These are phyloP conservation scores for Irpex lacteus DNA, from an alignment of 1,284 basidiomycete species.

Conservation along the genomic window DNA sequence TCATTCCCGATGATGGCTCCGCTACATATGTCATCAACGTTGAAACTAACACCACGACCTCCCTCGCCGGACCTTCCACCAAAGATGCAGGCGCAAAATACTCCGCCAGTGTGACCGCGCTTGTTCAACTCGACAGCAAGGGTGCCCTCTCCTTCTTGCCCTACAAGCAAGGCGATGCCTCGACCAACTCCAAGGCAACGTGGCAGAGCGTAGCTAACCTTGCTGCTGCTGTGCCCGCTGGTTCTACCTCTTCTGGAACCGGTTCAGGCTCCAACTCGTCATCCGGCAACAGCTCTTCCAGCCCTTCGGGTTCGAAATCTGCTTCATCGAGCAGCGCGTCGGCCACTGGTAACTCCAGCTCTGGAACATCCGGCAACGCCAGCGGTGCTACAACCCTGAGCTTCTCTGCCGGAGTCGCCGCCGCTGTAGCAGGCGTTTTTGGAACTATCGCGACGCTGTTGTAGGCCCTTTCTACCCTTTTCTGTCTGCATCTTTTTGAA, in stretches of 20 bases:
- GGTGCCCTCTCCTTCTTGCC: conserved; percentile 71
- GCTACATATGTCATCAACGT: conserved; percentile 80
- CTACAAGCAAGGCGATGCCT: conserved; percentile 47
- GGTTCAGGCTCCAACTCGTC: conserved; percentile 7
- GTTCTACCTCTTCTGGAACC: conserved; percentile 13
- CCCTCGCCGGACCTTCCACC: conserved; percentile 62
- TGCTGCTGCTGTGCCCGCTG: conserved; percentile 26
- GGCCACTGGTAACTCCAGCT: conserved; percentile 2
- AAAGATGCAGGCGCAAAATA: conserved; percentile 71
- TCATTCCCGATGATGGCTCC: conserved; percentile 80
- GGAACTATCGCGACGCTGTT: not conserved
- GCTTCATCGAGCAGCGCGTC: conserved; percentile 1
- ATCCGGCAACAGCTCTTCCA: not conserved
- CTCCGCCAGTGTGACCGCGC: conserved; percentile 64
- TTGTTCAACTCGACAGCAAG: conserved; percentile 74
- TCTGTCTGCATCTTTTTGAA: not conserved
- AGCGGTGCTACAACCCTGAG: not conserved
- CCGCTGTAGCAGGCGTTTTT: not conserved
- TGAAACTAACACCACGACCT: conserved; percentile 75
- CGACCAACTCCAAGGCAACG: conserved; percentile 43
- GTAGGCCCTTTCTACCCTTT: not conserved
- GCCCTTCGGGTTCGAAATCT: not conserved
- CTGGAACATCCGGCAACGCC: conserved; percentile 4
- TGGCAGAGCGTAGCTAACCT: conserved; percentile 44
- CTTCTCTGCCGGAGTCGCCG: not conserved